phyloP scores from a whole-genome alignment of 306 rosid genomes.

The Acacia confusa region DNA sequence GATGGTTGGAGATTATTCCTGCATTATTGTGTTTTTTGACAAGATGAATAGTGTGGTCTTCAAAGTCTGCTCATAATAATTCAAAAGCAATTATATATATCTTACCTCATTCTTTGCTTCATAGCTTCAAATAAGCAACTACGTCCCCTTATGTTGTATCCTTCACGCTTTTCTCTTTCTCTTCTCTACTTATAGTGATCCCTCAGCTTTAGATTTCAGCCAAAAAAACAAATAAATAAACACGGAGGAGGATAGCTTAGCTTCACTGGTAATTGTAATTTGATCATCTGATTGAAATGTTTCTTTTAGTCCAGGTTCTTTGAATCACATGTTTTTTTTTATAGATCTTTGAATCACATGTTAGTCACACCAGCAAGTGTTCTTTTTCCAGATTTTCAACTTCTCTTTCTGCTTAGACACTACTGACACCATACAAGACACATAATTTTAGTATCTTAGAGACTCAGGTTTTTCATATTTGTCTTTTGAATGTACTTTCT shows the following conservation, averaged over 20 bases:
- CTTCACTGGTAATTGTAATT: background rate
- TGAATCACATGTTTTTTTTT: background rate
- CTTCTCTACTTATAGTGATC: constrained; percentile 28
- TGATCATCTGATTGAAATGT: background rate
- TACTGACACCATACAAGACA: background rate
- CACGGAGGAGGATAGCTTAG: background rate
- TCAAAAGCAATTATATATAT: background rate
- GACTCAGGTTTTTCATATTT: background rate
- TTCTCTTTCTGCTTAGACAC: background rate
- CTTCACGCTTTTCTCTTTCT: background rate
- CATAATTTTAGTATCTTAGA: background rate
- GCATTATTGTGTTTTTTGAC: constrained; percentile 7
- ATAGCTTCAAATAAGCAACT: constrained; percentile 13
- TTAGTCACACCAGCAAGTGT: background rate
- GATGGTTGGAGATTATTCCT: constrained; percentile 35
- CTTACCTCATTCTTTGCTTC: constrained; percentile 2
- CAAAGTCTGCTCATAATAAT: background rate
- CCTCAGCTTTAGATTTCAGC: constrained; percentile 8
- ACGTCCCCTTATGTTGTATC: constrained; percentile 15
- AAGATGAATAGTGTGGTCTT: background rate
- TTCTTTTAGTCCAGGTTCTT: background rate
- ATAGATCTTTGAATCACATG: background rate
- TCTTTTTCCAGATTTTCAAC: background rate
- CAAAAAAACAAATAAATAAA: background rate
- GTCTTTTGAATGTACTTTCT: constrained; percentile 23